A percentile compares a stretch with the other conserved stretches of the same genome.
phyloP scores from a whole-genome alignment of 1,284 basidiomycete genomes.

The Cutaneotrichosporon spelunceum region DNA sequence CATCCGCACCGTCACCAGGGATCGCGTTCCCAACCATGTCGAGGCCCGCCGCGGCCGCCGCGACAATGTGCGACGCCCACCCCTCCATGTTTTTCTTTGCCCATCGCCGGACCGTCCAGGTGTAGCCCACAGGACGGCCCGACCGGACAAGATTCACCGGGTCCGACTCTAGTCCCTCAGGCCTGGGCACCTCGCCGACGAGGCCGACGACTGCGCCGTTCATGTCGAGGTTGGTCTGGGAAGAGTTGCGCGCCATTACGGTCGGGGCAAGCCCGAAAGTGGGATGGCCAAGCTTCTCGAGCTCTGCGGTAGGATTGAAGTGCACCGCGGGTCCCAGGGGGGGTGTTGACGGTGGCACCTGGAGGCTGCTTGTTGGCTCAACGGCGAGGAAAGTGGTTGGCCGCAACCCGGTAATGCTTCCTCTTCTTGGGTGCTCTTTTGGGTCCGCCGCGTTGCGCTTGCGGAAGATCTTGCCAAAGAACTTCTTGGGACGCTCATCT shows the following conservation, averaged over 20 bases:
- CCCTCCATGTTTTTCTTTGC: slow-evolving; percentile 58
- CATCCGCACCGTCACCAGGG: slow-evolving; percentile 33
- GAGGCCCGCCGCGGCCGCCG: slow-evolving; percentile 42
- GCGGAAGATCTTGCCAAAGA: slow-evolving; percentile 72
- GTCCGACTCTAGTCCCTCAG: not conserved
- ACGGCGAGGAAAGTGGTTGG: slow-evolving; percentile 1
- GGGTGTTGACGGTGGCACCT: slow-evolving; percentile 9
- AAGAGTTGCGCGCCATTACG: slow-evolving; percentile 29
- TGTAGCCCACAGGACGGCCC: slow-evolving; percentile 57
- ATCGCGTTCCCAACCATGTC: slow-evolving; percentile 32
- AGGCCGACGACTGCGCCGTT: slow-evolving; percentile 40
- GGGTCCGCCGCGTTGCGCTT: slow-evolving; percentile 41
- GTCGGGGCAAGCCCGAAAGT: slow-evolving; percentile 48
- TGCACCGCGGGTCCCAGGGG: slow-evolving; percentile 10
- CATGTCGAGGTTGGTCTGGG: slow-evolving; percentile 28
- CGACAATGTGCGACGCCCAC: slow-evolving; percentile 43
- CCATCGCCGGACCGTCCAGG: slow-evolving; percentile 79
- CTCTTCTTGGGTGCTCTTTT: not conserved
- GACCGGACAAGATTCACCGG: slow-evolving; percentile 21
- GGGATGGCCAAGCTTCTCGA: slow-evolving; percentile 28
- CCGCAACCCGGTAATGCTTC: slow-evolving; percentile 4
- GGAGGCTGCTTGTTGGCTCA: slow-evolving; percentile 1
- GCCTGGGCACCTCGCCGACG: slow-evolving; percentile 8
- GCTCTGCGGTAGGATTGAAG: slow-evolving; percentile 8
- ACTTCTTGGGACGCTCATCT: slow-evolving; percentile 55